A percentile compares a stretch with the other conserved stretches of the same genome.
These are phyloP conservation scores for Heliosperma pusillum DNA, from an alignment of 148 eudicot species.

Conservation along the genomic window DNA sequence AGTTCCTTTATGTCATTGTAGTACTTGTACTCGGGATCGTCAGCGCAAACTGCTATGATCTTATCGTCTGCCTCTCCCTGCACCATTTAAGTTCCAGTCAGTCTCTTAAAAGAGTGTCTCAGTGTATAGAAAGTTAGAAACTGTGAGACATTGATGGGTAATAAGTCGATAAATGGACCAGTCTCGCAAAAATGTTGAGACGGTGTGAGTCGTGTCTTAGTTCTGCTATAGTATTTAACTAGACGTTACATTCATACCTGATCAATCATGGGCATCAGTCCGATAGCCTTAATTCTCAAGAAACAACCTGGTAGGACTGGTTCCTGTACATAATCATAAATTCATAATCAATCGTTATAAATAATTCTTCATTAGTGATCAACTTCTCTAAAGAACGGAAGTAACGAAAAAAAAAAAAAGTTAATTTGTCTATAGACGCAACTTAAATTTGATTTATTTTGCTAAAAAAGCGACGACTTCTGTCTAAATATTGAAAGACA, in stretches of 20 bases:
- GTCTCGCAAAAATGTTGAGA: not conserved
- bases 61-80: conserved; percentile 52
- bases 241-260: conserved; percentile 60
- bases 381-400: too few species aligned
- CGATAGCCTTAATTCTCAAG: conserved; percentile 60
- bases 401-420: not conserved
- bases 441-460: too few species aligned
- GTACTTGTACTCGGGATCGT: conserved; percentile 51
- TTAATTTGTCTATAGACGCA: too few species aligned
- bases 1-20: conserved; percentile 48
- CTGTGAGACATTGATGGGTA: too few species aligned
- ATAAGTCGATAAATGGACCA: not conserved
- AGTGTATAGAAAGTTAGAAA: not conserved
- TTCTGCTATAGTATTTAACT: too few species aligned
- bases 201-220: not conserved
- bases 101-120: not conserved
- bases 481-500: too few species aligned
- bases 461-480: too few species aligned
- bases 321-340: conserved; percentile 42
- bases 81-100: not conserved
- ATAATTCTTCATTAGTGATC: too few species aligned
- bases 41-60: conserved; percentile 52
- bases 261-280: conserved; percentile 84
- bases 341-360: too few species aligned
- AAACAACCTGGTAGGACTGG: conserved; percentile 75